These are phyloP conservation scores for Suillus paluster DNA, from an alignment of 768 basidiomycete species.

Conservation along the genomic window DNA sequence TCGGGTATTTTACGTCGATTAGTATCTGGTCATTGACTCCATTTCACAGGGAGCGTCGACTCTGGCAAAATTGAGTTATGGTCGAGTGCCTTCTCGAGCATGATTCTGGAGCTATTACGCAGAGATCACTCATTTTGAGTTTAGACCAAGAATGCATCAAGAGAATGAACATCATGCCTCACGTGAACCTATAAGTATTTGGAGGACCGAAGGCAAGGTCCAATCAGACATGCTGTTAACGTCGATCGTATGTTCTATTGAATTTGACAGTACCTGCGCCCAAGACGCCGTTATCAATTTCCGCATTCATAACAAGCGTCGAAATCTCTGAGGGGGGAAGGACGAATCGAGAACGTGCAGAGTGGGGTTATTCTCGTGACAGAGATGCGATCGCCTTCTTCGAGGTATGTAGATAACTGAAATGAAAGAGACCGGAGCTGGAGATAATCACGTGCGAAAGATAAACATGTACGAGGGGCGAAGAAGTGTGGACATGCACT, in stretches of 20 bases:
- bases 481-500: neutral
- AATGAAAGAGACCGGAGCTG: neutral
- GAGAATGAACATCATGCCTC: neutral
- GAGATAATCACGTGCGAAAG: neutral
- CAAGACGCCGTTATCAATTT: neutral
- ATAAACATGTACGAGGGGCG: neutral
- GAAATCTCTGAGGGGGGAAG: neutral
- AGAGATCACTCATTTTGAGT: neutral
- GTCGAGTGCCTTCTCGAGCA: neutral
- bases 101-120: conserved; percentile 1
- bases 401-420: neutral
- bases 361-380: neutral
- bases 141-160: neutral
- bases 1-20: conserved; percentile 1
- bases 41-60: neutral
- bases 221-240: neutral
- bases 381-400: neutral
- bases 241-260: neutral
- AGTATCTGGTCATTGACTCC: neutral
- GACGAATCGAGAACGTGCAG: neutral
- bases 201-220: neutral
- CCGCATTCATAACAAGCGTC: neutral
- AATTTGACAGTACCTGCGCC: neutral
- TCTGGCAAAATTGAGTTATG: neutral
- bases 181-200: neutral